Conservation (phyloP, 2,329 filamentous ascomycete species). For the Curvularia hawaiiensis region DNA sequence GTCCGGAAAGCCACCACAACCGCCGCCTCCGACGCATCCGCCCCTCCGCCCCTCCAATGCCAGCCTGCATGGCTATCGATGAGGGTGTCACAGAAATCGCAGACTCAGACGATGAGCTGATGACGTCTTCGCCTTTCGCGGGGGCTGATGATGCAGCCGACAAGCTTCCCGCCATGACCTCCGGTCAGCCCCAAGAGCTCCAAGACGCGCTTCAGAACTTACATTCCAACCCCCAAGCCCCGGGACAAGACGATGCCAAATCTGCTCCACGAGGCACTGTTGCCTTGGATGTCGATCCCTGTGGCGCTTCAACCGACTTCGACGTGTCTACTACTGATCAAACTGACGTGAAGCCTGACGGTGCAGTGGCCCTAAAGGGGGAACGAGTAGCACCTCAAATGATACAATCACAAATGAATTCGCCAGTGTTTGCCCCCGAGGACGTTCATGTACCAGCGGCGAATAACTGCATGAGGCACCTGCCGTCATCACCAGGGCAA, state of each 20-base stretch:
- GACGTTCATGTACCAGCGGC: background rate
- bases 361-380: background rate
- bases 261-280: conserved; percentile 9
- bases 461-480: background rate
- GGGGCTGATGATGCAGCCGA: conserved; percentile 20
- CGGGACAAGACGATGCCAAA: conserved; percentile 14
- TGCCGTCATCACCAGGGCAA: background rate
- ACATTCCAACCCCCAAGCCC: conserved; percentile 22
- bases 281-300: conserved; percentile 20
- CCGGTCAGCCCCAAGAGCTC: conserved; percentile 24
- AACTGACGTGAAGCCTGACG: conserved; percentile 15
- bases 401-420: background rate
- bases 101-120: conserved; percentile 43
- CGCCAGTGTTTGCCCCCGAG: background rate
- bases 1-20: conserved; percentile 14
- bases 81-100: conserved; percentile 32
- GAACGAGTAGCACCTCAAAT: background rate
- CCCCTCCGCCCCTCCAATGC: conserved; percentile 4
- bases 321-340: conserved; percentile 12
- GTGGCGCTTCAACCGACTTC: conserved; percentile 17
- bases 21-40: conserved; percentile 6
- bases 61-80: conserved; percentile 28
- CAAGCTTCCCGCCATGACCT: conserved; percentile 28
- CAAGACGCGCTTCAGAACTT: conserved; percentile 26
- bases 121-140: conserved; percentile 35